Evolutionary conservation across 2,329 filamentous ascomycete genomes (phyloP).

Genomic region (Penicillium verrucosum): DNA sequence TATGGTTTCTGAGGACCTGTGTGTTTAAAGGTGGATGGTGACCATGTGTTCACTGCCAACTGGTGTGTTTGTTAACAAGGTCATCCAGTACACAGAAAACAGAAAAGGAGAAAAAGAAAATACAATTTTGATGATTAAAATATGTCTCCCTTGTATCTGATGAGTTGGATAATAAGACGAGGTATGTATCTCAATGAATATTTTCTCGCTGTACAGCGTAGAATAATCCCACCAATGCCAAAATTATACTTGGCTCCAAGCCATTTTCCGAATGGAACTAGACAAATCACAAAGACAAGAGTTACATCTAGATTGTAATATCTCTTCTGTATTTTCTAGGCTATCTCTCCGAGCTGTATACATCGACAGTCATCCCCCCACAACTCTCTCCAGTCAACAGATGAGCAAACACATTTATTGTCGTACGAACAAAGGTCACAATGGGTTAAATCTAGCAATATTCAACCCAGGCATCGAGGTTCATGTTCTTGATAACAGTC

Average conservation of each 20-base stretch:
- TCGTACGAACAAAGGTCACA: neutral
- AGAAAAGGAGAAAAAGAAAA: too few species aligned
- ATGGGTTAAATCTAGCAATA: constrained; percentile 45
- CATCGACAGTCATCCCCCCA: neutral
- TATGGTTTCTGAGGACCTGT: neutral
- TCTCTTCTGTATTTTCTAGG: neutral
- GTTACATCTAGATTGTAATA: neutral
- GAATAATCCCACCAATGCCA: too few species aligned
- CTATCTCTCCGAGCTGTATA: constrained; percentile 44
- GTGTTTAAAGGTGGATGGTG: neutral
- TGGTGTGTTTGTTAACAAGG: neutral
- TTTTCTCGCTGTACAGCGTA: too few species aligned
- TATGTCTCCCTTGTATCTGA: too few species aligned
- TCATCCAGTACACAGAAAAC: too few species aligned
- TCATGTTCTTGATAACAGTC: constrained; percentile 64
- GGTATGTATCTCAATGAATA: too few species aligned
- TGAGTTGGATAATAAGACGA: too few species aligned
- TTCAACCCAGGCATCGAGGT: constrained; percentile 61
- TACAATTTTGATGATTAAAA: neutral
- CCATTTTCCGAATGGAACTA: neutral
- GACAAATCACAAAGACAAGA: neutral
- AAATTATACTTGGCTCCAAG: too few species aligned
- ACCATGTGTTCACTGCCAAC: neutral
- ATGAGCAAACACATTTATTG: neutral
- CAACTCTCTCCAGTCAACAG: neutral